Base-by-base conservation (phyloP, 2,329 filamentous ascomycete species). In the Penicillium sp. region DNA sequence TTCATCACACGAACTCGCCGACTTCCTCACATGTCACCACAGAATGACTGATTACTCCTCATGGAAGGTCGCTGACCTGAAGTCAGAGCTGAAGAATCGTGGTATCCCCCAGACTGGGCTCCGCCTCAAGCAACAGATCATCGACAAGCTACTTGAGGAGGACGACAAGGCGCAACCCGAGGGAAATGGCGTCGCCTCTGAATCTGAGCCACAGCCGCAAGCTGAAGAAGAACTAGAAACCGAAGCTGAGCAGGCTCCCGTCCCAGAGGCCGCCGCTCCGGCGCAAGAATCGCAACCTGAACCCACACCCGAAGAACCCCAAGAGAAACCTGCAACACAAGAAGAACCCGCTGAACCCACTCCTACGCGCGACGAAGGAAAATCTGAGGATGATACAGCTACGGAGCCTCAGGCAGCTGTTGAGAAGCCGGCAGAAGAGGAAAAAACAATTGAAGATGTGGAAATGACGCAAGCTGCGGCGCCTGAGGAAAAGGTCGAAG, bases 21-120 rank as follows among this genome's bases (percentile, higher is more conserved):
- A 50, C 33, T 45, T 31, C 25, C n/a, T 35, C 31, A 19, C 31
- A 66, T 63, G 61, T 39, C 14, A 23, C 50, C 25, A 50, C 61
- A 71, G 42, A 33, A 84, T 83, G 82, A 75, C 77, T 59, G 81
- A 84, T 63, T 85, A 81, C 71, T 78, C 71, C 54, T 81, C 80
- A 74, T 82, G 88, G 68, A 93, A 90, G 76, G 90, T 93, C 61
- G 80, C 87, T 33, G 88, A 92, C 68, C 82, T 93, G 57, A 89
- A 88, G 74, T 85, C 85, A 23, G 89, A 92, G 78, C 81, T 93
- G 43, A 92, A 90, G 75, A 81, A 80, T 57, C 85, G 89, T 62
- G 86, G 87, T n/a, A 83, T 93, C 39, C 78, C 86, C 6, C 83
- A 86, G 60, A 84, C 84, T 25, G 90, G 90, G 9, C 81, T 92